Evolutionary conservation across 257 asterid species (phyloP).

Genomic region (Leonotis leonurus): DNA sequence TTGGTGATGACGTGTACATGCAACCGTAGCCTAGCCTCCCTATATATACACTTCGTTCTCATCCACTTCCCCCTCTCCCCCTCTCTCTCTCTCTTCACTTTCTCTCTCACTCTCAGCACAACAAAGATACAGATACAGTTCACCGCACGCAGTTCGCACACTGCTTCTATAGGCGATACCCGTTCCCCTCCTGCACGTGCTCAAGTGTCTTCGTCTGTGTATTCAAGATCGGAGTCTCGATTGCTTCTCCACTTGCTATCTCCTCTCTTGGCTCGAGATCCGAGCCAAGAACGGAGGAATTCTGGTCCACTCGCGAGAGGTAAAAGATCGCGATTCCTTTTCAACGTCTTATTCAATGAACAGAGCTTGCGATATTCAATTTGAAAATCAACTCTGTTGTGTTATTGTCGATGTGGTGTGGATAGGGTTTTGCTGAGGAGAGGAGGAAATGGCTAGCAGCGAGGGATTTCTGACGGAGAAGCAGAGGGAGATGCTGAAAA

Average conservation of each 20-base stretch:
- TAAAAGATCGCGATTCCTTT: background rate
- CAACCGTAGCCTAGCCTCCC: conserved; percentile 64
- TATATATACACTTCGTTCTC: conserved; percentile 40
- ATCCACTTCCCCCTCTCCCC: conserved; percentile 21
- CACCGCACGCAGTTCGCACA: conserved; percentile 22
- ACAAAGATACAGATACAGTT: conserved; percentile 12
- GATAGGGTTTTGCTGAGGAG: conserved; percentile 37
- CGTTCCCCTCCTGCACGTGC: conserved; percentile 10
- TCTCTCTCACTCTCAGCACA: conserved; percentile 5
- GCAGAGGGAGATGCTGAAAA: conserved; percentile 75
- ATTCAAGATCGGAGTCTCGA: conserved; percentile 31
- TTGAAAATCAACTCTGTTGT: conserved; percentile 2
- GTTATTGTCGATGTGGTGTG: conserved; percentile 2
- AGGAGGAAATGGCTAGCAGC: conserved; percentile 56
- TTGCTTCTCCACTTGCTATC: conserved; percentile 27
- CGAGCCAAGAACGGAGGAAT: conserved; percentile 71
- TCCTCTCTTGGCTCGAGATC: conserved; percentile 96
- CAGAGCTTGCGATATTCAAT: background rate
- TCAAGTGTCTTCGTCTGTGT: conserved; percentile 26
- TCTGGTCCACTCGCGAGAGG: conserved; percentile 29
- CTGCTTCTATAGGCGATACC: conserved; percentile 16
- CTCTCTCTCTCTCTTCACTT: conserved; percentile 29
- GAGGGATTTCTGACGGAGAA: conserved; percentile 87
- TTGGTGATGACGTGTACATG: conserved; percentile 44
- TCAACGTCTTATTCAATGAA: background rate